Evolutionary conservation across 2,329 filamentous ascomycete genomes (phyloP).

Genomic region (Helminthosporium solani): DNA sequence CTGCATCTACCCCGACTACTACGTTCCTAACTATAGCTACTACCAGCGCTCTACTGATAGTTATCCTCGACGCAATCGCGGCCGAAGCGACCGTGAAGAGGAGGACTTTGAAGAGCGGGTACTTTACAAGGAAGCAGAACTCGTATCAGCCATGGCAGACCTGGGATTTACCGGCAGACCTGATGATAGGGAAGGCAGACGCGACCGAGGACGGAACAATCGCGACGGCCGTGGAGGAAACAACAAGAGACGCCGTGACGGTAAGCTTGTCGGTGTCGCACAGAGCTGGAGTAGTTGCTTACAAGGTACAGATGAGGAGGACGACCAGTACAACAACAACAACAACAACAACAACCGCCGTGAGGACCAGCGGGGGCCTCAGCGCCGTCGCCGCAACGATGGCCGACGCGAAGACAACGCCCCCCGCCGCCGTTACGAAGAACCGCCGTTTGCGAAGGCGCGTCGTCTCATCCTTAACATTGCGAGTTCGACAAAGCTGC

Average conservation of each 20-base stretch:
- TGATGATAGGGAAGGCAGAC: constrained; percentile 33
- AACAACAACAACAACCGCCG: constrained; percentile 22
- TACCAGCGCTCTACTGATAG: neutral
- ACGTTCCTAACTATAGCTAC: neutral
- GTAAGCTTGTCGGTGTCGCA: constrained; percentile 20
- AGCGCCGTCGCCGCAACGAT: constrained; percentile 34
- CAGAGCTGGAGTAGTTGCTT: constrained; percentile 1
- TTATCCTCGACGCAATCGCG: neutral
- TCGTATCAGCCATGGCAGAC: constrained; percentile 30
- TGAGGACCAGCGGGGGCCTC: constrained; percentile 33
- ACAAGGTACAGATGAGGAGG: constrained; percentile 30
- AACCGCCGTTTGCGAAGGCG: constrained; percentile 37
- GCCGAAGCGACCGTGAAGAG: constrained; percentile 4
- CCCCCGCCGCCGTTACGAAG: constrained; percentile 38
- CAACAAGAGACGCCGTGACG: constrained; percentile 39
- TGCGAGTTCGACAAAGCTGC: constrained; percentile 40
- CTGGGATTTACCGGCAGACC: constrained; percentile 18
- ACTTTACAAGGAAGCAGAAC: constrained; percentile 4
- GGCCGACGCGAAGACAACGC: constrained; percentile 7
- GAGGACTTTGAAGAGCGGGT: neutral
- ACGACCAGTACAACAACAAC: constrained; percentile 24
- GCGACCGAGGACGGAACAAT: constrained; percentile 21
- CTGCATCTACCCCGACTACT: constrained; percentile 5
- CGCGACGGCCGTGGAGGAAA: constrained; percentile 16
- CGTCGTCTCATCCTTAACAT: constrained; percentile 40